Evolutionary conservation across 2,329 filamentous ascomycete species (phyloP), one percentile per base, ranked within the genome.

Genomic region (Cladosporium sp.): DNA sequence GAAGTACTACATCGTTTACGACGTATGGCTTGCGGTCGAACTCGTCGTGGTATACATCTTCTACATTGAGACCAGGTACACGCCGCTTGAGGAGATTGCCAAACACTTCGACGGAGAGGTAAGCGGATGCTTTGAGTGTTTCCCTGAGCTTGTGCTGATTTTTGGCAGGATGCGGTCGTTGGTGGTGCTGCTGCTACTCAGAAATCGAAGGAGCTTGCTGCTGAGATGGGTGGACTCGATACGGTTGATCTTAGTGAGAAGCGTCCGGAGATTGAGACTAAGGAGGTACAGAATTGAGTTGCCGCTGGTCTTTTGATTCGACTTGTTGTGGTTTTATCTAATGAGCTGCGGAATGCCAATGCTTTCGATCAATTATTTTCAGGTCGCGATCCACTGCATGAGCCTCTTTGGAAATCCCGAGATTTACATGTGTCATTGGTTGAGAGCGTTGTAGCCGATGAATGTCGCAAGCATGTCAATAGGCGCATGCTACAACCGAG

Each of bases 31-130:
- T 33, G 59, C 53, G 2, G 38, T 59, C 43, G 64, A 68, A 56
- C 56, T 67, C 19, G 38, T 57, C 36, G 57, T 66, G 27, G 62
- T 70, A 25, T 59, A 62, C 52, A 59, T 57, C 46, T 60, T 61
- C 61, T 72, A 68, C 57, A 63, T 70, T 51, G 71, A 74, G 57
- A 74, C 71, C 22, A 59, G 65, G 13, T 70, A 71, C 58, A 71
- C 69, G 6, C 65, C 71, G 35, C 64, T 74, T 20, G 71, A 73
- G 57, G 70, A 73, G 51, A 73, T 73, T 49, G 71, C 70, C 42
- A 71, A 68, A 57, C 64, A 69, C 56, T 73, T 73, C 48, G 71
- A 73, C 19, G 50, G 46, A 18, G 53, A 55, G 27, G 52, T 52
- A 25, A 54, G 51, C 35, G 16, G 3, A 7, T 25, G 27, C 32